Percentiles rank a stretch among this genome's conserved stretches.
phyloP scores from a whole-genome alignment of 2,329 filamentous ascomycete species.

The Alternaria dauci region DNA sequence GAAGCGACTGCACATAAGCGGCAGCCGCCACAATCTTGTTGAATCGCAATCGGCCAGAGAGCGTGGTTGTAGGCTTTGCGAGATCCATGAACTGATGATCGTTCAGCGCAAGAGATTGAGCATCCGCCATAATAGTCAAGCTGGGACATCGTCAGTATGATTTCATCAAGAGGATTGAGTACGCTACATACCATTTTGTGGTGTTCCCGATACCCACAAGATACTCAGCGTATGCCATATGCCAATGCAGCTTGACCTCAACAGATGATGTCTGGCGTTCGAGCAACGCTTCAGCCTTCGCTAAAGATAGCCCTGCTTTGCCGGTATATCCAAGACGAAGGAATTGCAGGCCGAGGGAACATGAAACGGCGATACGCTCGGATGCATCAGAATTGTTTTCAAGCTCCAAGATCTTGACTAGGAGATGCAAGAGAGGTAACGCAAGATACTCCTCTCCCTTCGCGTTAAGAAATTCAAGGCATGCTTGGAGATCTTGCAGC shows the following conservation, averaged over 20 bases:
- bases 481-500: conserved; percentile 60
- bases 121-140: conserved; percentile 38
- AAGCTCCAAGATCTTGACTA: conserved; percentile 59
- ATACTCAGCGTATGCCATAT: conserved; percentile 79
- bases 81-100: conserved; percentile 43
- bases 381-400: conserved; percentile 49
- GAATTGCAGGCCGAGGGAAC: conserved; percentile 63
- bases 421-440: conserved; percentile 59
- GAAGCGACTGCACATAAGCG: conserved; percentile 69
- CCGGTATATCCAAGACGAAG: conserved; percentile 68
- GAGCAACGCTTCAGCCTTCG: conserved; percentile 63
- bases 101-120: conserved; percentile 38
- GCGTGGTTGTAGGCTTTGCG: conserved; percentile 41
- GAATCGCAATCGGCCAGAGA: conserved; percentile 47
- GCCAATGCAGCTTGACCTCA: conserved; percentile 64
- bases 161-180: neutral
- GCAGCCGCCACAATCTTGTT: conserved; percentile 67
- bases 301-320: conserved; percentile 66
- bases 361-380: conserved; percentile 54
- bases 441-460: conserved; percentile 63
- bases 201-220: conserved; percentile 71
- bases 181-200: conserved; percentile 61
- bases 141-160: conserved; percentile 33
- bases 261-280: conserved; percentile 52
- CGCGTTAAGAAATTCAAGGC: conserved; percentile 66